Evolutionary conservation across 225 moss, liverwort and hornwort species (phyloP).

Genomic region (Polytrichum formosum): DNA sequence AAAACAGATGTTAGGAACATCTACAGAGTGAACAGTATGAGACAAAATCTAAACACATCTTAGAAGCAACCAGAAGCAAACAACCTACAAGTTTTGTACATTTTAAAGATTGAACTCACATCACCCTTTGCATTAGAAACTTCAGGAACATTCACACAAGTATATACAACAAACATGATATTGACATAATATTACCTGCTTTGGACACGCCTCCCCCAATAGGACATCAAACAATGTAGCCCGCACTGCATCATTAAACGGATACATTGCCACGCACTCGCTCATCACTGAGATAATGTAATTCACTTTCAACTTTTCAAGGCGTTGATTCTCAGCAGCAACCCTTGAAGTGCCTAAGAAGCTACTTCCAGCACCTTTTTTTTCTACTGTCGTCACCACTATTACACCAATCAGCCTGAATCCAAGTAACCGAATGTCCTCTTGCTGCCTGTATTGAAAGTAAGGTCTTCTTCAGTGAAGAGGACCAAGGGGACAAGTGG

Average conservation of each 20-base stretch:
- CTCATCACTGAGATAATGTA: conserved; percentile 64
- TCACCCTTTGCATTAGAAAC: too few relatives aligned
- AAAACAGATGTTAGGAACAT: too few relatives aligned
- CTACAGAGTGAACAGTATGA: too few relatives aligned
- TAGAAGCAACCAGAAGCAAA: too few relatives aligned
- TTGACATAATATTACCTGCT: conserved; percentile 47
- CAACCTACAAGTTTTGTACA: neutral
- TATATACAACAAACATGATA: neutral
- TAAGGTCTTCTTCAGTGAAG: conserved; percentile 11
- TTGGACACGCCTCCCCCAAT: conserved; percentile 67
- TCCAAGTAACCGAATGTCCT: conserved; percentile 63
- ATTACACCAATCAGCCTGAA: conserved; percentile 68
- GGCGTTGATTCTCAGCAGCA: conserved; percentile 57
- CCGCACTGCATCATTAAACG: conserved; percentile 65
- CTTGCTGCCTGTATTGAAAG: conserved; percentile 52
- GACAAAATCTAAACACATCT: too few relatives aligned
- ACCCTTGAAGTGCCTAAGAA: conserved; percentile 64
- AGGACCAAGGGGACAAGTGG: neutral
- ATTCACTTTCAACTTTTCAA: conserved; percentile 63
- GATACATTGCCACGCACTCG: conserved; percentile 50
- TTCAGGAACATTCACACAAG: too few relatives aligned
- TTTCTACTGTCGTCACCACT: conserved; percentile 55
- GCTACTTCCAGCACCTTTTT: conserved; percentile 53
- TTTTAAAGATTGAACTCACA: neutral
- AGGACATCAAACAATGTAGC: conserved; percentile 72